These are phyloP conservation scores for Immersiporthe knoxdaviesiana DNA, from an alignment of 2,329 filamentous ascomycete genomes.

Conservation along the genomic window DNA sequence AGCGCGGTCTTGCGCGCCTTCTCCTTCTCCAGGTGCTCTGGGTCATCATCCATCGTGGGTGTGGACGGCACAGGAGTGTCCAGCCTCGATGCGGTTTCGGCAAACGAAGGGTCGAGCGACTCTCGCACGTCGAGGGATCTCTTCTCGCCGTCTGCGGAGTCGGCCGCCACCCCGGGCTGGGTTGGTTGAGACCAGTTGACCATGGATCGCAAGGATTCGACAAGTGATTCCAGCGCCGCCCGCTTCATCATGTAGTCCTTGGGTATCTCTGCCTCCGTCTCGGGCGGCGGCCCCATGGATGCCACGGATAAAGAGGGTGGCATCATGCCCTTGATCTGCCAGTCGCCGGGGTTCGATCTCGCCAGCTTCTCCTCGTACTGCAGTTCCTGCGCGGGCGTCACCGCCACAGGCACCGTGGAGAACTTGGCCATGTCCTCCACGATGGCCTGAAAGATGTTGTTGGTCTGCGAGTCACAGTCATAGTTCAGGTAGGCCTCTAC, in stretches of 20 bases:
- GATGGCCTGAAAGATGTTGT: conserved; percentile 95
- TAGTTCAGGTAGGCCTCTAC: conserved; percentile 98
- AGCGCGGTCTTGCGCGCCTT: conserved; percentile 93
- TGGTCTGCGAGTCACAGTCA: conserved; percentile 91
- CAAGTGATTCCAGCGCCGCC: conserved; percentile 82
- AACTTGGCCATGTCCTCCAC: conserved; percentile 93
- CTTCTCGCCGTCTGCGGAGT: conserved; percentile 53
- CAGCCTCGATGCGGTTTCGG: conserved; percentile 64
- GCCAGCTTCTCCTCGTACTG: conserved; percentile 79
- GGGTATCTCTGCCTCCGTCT: conserved; percentile 72
- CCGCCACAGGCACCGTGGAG: conserved; percentile 75
- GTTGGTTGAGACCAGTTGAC: conserved; percentile 83
- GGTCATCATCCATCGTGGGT: conserved; percentile 81
- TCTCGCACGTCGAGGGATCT: conserved; percentile 64
- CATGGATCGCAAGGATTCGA: conserved; percentile 85
- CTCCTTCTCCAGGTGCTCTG: conserved; percentile 89
- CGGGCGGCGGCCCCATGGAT: conserved; percentile 65
- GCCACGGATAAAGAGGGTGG: conserved; percentile 85
- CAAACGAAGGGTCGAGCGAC: conserved; percentile 73
- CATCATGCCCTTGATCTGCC: conserved; percentile 83
- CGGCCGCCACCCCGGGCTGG: conserved; percentile 62
- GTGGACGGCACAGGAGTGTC: conserved; percentile 68
- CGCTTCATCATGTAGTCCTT: conserved; percentile 92
- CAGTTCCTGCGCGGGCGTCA: conserved; percentile 79
- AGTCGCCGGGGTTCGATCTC: conserved; percentile 68